These are phyloP conservation scores for Schrenkiella parvula DNA, from an alignment of 345 rosid genomes.

Conservation along the genomic window DNA sequence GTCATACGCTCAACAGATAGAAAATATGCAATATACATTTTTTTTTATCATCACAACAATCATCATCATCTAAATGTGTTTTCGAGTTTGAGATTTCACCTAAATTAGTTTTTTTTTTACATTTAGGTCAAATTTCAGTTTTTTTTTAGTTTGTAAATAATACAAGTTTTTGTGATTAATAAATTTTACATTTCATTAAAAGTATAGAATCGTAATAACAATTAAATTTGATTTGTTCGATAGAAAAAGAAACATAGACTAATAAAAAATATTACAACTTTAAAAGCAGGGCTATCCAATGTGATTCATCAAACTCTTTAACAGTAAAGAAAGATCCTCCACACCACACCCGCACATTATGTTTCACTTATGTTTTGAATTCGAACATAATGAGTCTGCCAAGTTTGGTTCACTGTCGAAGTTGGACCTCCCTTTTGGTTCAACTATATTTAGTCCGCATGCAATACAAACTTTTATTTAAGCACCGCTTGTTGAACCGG, in stretches of 20 bases:
- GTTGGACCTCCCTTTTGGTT: neutral
- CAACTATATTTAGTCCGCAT: neutral
- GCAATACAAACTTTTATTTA: neutral
- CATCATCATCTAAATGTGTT: too few relatives aligned
- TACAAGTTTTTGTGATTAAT: too few relatives aligned
- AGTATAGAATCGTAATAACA: too few relatives aligned
- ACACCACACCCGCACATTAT: neutral
- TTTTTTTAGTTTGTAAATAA: too few relatives aligned
- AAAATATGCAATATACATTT: too few relatives aligned
- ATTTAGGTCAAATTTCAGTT: too few relatives aligned
- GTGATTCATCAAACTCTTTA: neutral
- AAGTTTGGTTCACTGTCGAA: constrained; percentile 23
- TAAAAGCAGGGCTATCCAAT: neutral
- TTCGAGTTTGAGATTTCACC: too few relatives aligned
- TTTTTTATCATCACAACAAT: too few relatives aligned
- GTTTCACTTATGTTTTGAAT: neutral
- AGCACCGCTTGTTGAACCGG: neutral
- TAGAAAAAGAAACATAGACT: neutral
- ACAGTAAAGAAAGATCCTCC: neutral
- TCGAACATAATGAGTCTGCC: constrained; percentile 1
- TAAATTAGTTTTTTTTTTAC: too few relatives aligned
- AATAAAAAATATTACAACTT: neutral
- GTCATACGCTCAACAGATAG: too few relatives aligned
- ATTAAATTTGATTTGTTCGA: too few relatives aligned
- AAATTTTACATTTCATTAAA: too few relatives aligned